phyloP scores from a whole-genome alignment of 78 protist genomes.

The Tieghemostelium lacteum region DNA sequence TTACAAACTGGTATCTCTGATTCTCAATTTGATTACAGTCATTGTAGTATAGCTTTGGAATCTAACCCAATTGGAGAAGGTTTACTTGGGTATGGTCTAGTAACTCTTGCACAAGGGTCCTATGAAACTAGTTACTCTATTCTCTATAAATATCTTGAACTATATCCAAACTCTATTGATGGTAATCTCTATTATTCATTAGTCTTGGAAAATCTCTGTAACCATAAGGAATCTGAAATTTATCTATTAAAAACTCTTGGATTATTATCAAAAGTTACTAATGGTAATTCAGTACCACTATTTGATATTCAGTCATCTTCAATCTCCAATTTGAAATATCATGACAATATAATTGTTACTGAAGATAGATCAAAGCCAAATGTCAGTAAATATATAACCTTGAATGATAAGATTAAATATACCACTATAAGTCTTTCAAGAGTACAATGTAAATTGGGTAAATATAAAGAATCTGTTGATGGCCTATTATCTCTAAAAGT shows the following conservation, averaged over 20 bases:
- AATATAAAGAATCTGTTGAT: constrained; percentile 12
- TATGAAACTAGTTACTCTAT: not conserved
- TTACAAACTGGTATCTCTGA: not conserved
- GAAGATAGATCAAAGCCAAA: not conserved
- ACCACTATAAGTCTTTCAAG: constrained; percentile 31
- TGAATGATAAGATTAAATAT: constrained; percentile 14
- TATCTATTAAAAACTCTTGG: not conserved
- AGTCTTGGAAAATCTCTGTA: constrained; percentile 9
- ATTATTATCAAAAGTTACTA: not conserved
- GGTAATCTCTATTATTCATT: constrained; percentile 25
- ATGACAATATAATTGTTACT: not conserved
- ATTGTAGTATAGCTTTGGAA: constrained; percentile 34
- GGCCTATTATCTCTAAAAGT: no score
- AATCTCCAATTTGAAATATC: not conserved
- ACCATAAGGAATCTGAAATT: not conserved
- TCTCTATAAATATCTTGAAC: constrained; percentile 1
- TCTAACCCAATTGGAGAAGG: constrained; percentile 41
- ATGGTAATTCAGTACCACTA: not conserved
- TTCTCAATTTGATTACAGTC: constrained; percentile 20
- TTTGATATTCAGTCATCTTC: not conserved
- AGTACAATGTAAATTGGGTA: constrained; percentile 12
- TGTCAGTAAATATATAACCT: not conserved
- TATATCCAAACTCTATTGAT: constrained; percentile 22
- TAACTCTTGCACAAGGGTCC: not conserved
- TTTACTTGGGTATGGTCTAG: constrained; percentile 26